A percentile compares a stretch with the other conserved stretches of the same genome.
Evolutionary conservation across 23 red algal species (phyloP).

Genomic region (Gracilaria vermiculophylla): DNA sequence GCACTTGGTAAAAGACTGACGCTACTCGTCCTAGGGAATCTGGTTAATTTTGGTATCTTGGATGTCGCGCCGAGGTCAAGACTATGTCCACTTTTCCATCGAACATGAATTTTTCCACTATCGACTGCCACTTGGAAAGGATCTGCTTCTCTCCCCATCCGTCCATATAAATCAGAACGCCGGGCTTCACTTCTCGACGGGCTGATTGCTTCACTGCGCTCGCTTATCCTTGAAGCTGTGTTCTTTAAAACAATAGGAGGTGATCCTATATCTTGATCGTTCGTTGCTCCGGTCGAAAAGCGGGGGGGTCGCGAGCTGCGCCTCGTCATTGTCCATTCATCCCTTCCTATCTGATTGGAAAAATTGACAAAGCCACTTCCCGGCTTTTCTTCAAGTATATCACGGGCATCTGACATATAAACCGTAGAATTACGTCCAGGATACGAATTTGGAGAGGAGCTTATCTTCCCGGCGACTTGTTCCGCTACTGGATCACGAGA

Average conservation of each 20-base stretch:
- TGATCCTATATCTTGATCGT: background rate
- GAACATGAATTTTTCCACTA: constrained; percentile 43
- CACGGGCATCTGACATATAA: background rate
- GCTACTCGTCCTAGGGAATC: constrained; percentile 21
- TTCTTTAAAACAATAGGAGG: background rate
- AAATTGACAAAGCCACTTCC: background rate
- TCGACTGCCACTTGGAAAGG: background rate
- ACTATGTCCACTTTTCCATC: constrained; percentile 1
- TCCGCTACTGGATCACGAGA: background rate
- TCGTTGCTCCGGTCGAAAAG: background rate
- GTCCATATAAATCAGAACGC: background rate
- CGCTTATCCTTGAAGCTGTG: background rate
- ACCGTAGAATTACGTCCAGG: background rate
- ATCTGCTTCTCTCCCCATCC: background rate
- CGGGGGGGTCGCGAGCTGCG: background rate
- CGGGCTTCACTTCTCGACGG: background rate
- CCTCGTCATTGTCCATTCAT: background rate
- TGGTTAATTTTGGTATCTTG: background rate
- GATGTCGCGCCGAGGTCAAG: constrained; percentile 41
- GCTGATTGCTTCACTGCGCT: background rate
- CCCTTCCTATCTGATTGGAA: background rate
- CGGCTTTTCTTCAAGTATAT: background rate
- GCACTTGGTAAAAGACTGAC: constrained; percentile 9
- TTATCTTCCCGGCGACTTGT: background rate
- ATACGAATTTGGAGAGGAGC: background rate